phyloP scores from a whole-genome alignment of 768 basidiomycete genomes.

The Pluteus cervinus region DNA sequence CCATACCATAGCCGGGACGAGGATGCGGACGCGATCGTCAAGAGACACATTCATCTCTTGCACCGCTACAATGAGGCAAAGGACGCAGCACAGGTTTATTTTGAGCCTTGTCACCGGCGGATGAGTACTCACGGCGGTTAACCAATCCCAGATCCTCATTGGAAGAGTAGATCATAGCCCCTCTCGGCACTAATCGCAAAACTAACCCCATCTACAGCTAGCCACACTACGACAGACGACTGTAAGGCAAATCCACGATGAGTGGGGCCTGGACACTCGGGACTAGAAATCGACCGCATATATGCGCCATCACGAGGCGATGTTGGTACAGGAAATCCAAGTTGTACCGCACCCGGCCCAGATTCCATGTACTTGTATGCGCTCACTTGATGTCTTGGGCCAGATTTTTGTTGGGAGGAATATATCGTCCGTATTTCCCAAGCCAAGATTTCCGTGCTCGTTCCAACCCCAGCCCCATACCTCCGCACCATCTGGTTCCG shows the following conservation, averaged over 20 bases:
- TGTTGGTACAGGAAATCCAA: slow-evolving; percentile 30
- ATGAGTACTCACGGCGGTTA: too few species aligned
- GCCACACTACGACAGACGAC: slow-evolving; percentile 65
- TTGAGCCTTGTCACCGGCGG: too few species aligned
- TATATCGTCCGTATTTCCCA: slow-evolving; percentile 53
- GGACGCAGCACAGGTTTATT: slow-evolving; percentile 67
- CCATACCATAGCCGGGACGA: slow-evolving; percentile 26
- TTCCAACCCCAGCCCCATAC: slow-evolving; percentile 98
- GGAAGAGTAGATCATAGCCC: slow-evolving; percentile 48
- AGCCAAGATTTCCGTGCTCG: slow-evolving; percentile 91
- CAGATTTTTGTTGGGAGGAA: slow-evolving; percentile 46
- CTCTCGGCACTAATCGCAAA: slow-evolving; percentile 2
- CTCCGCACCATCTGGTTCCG: slow-evolving; percentile 17
- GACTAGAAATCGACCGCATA: slow-evolving; percentile 30
- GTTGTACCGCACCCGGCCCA: slow-evolving; percentile 44
- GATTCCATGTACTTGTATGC: slow-evolving; percentile 16
- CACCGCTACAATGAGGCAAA: slow-evolving; percentile 80
- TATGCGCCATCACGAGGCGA: background rate
- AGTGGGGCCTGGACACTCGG: slow-evolving; percentile 54
- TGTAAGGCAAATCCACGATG: slow-evolving; percentile 67
- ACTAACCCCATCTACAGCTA: slow-evolving; percentile 41
- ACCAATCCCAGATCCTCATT: slow-evolving; percentile 63
- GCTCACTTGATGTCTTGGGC: slow-evolving; percentile 22
- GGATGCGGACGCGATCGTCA: slow-evolving; percentile 54
- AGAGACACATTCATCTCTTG: slow-evolving; percentile 62